phyloP scores from a whole-genome alignment of 306 rosid species.

The Bauhinia variegata region DNA sequence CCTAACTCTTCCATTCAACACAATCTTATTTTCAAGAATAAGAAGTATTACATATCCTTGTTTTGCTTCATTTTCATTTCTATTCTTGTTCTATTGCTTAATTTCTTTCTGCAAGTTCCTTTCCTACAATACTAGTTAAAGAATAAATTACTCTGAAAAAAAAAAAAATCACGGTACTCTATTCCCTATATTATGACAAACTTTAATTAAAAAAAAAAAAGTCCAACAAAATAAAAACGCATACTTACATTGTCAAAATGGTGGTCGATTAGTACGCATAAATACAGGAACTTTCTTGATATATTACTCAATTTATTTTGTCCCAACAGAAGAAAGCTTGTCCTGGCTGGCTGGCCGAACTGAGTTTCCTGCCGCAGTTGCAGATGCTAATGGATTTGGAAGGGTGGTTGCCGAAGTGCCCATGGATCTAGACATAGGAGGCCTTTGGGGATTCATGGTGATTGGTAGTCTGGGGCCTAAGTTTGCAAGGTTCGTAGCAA shows the following conservation, averaged over 20 bases:
- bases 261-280: conserved; percentile 22
- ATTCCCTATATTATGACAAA: conserved; percentile 10
- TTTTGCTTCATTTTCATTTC: neutral
- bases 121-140: conserved; percentile 22
- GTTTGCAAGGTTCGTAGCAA: conserved; percentile 58
- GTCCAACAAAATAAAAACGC: conserved; percentile 20
- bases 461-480: conserved; percentile 65
- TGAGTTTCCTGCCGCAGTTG: conserved; percentile 55
- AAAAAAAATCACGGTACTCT: conserved; percentile 1
- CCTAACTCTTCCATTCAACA: neutral
- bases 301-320: conserved; percentile 46
- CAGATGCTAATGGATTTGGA: conserved; percentile 52
- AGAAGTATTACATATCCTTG: neutral
- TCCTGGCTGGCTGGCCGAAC: conserved; percentile 66
- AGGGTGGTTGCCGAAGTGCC: conserved; percentile 49
- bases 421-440: conserved; percentile 55
- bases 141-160: conserved; percentile 13
- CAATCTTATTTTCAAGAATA: neutral
- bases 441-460: conserved; percentile 63
- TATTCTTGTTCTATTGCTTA: conserved; percentile 1
- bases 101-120: neutral
- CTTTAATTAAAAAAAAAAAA: conserved; percentile 8
- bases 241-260: conserved; percentile 45
- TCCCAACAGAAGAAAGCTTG: conserved; percentile 58
- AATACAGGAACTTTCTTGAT: conserved; percentile 33